Percentiles rank a stretch among this genome's conserved stretches.
Conservation (phyloP, 768 basidiomycete genomes). For the Hysterangium stoloniferum region DNA sequence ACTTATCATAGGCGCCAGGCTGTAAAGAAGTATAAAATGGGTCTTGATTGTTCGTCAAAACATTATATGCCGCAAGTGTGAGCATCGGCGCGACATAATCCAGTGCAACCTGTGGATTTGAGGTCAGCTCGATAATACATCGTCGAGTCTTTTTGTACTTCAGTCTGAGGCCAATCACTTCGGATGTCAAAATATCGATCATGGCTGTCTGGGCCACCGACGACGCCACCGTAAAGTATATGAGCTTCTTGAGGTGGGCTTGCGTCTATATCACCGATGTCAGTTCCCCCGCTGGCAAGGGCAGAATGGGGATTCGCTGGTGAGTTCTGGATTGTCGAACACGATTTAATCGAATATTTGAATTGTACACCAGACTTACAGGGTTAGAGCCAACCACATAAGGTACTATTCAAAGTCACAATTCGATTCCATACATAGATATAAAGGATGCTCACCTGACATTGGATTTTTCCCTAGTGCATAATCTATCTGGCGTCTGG, state of each 20-base stretch:
- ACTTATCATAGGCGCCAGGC: constrained; percentile 56
- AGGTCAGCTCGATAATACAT: constrained; percentile 1
- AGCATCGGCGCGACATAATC: constrained; percentile 89
- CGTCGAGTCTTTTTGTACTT: constrained; percentile 38
- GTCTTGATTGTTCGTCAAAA: constrained; percentile 54
- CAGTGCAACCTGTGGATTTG: constrained; percentile 48
- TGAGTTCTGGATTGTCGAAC: constrained; percentile 47
- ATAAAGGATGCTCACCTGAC: constrained; percentile 45
- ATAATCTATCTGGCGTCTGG: constrained; percentile 73
- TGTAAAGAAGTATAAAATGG: constrained; percentile 72
- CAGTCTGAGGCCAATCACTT: constrained; percentile 83
- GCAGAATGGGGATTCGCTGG: constrained; percentile 89
- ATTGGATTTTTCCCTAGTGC: constrained; percentile 84
- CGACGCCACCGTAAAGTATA: constrained; percentile 77
- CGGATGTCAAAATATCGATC: constrained; percentile 82
- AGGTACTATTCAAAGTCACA: constrained; percentile 42
- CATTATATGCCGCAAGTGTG: constrained; percentile 73
- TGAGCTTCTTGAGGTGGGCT: constrained; percentile 65
- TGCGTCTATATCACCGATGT: constrained; percentile 62
- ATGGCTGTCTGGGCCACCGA: constrained; percentile 75
- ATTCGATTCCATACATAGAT: constrained; percentile 2
- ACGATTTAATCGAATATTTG: background rate
- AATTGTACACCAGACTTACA: background rate
- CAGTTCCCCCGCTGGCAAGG: constrained; percentile 74
- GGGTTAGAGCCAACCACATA: constrained; percentile 88